Base-by-base conservation (phyloP, 2,329 filamentous ascomycete genomes). In the Nectriaceae sp. region DNA sequence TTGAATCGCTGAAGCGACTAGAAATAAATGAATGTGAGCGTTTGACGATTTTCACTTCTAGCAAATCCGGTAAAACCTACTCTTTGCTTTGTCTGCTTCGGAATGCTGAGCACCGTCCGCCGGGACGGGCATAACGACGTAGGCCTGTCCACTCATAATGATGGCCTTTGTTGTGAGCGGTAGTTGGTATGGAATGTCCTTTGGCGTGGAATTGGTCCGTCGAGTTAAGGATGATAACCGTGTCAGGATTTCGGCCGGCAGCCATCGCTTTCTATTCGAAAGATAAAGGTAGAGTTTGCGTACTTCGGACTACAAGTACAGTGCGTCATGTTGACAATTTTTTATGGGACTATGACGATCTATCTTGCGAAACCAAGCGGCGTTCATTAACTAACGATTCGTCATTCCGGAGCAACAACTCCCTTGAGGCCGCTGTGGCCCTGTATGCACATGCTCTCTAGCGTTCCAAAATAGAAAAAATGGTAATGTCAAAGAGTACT, bases 61-160 rank as follows among this genome's bases (percentile, higher is more conserved):
- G 20, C 4, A 21, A 2, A 44, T 33, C 11, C n/a, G 6, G 2
- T 11, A 8, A 16, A 8, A 18, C 47, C n/a, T 33, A 53, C 50
- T 29, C 13, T 29, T 6, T 29, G 24, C 6, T 29, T 6, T 6
- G 24, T 29, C 29, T 26, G 16, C 11, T 21, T 21, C 40, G 2
- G 31, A 19, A 16, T 20, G 37, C 21, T 40, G 29, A 16, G 37
- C 10, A 15, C 50, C 44, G 2, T 58, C 42, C 5, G 26, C 50
- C 20, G 42, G 18, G 1, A 46, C 43, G 1, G 55, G 52, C 31
- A 52, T 44, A 19, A 55, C 51, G 16, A 45, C 42, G 29, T 46
- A 18, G 29, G 20, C 31, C 1, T 44, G 26, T 46, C 40, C 44
- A 36, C 31, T 55, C 55, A 57, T 57, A 3, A n/a, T 49, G 39